Evolutionary conservation across 2,329 filamentous ascomycete genomes (phyloP).

Genomic region (Fusarium nanum): DNA sequence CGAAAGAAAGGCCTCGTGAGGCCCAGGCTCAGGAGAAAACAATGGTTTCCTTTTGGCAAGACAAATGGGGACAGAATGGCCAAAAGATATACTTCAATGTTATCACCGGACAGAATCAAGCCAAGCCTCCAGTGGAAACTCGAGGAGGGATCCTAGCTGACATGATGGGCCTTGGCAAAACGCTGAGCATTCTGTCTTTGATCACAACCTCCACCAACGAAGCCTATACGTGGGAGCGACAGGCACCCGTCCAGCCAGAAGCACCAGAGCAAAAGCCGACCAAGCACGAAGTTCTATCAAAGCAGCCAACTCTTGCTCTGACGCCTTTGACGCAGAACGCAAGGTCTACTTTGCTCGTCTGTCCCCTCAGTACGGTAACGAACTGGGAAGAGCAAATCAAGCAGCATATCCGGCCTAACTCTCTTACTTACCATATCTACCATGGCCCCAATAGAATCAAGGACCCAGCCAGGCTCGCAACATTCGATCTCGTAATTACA

Average conservation of each 20-base stretch:
- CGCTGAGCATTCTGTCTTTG: conserved; percentile 85
- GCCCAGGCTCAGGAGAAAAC: conserved; percentile 68
- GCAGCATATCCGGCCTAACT: conserved; percentile 75
- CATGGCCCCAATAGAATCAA: conserved; percentile 83
- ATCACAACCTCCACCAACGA: conserved; percentile 73
- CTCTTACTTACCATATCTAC: conserved; percentile 82
- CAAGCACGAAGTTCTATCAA: conserved; percentile 47
- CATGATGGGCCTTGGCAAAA: conserved; percentile 92
- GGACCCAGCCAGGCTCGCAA: conserved; percentile 73
- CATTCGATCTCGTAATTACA: conserved; percentile 88
- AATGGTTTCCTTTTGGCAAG: conserved; percentile 82
- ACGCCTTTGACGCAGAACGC: conserved; percentile 73
- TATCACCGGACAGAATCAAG: conserved; percentile 78
- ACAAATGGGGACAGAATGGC: conserved; percentile 62
- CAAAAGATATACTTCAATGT: conserved; percentile 80
- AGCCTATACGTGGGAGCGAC: conserved; percentile 70
- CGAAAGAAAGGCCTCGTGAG: conserved; percentile 76
- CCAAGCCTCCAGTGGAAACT: conserved; percentile 71
- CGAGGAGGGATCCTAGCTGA: conserved; percentile 82
- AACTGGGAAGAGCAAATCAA: conserved; percentile 97
- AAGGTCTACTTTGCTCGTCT: conserved; percentile 85
- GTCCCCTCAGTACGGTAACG: conserved; percentile 87
- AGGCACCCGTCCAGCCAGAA: conserved; percentile 63
- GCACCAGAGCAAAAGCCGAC: conserved; percentile 55
- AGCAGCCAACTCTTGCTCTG: conserved; percentile 59